Evolutionary conservation across 1,284 basidiomycete genomes (phyloP).

Genomic region (Ustilago hordei): DNA sequence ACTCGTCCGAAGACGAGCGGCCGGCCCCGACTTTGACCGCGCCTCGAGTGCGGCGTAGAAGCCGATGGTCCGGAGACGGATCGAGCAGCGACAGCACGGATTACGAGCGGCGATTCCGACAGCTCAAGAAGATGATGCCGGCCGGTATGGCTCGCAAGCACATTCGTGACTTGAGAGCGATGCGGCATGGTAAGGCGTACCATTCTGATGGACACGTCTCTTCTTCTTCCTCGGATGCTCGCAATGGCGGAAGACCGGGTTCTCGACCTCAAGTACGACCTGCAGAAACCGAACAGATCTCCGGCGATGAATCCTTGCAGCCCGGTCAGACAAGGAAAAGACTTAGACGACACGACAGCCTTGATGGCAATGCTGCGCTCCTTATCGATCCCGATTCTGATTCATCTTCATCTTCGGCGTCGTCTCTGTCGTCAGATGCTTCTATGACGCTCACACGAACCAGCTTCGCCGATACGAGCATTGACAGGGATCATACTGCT

Average conservation of each 20-base stretch:
- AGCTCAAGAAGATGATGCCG: conserved; percentile 67
- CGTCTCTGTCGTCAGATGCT: conserved; percentile 15
- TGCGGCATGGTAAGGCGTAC: conserved; percentile 65
- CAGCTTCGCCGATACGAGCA: neutral
- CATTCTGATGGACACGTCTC: conserved; percentile 56
- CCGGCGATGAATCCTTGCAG: conserved; percentile 31
- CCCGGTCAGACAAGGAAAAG: conserved; percentile 57
- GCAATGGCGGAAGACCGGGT: neutral
- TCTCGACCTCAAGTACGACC: conserved; percentile 1
- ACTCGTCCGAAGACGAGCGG: conserved; percentile 46
- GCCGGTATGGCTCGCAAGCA: conserved; percentile 62
- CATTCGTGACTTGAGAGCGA: conserved; percentile 64
- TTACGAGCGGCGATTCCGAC: conserved; percentile 63
- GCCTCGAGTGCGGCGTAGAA: conserved; percentile 27
- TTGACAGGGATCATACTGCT: neutral
- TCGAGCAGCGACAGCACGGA: conserved; percentile 58
- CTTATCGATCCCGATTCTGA: conserved; percentile 50
- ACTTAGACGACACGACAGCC: conserved; percentile 36
- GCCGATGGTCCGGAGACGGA: conserved; percentile 46
- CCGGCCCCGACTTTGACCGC: conserved; percentile 1
- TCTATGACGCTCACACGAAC: conserved; percentile 10
- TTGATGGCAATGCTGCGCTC: conserved; percentile 30
- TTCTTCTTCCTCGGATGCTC: conserved; percentile 33
- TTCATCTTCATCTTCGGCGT: conserved; percentile 29
- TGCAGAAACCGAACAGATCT: neutral